Evolutionary conservation across 139 green algal genomes (phyloP), one percentile per base, ranked within the genome.

Genomic region (Coelastrella sp.): DNA sequence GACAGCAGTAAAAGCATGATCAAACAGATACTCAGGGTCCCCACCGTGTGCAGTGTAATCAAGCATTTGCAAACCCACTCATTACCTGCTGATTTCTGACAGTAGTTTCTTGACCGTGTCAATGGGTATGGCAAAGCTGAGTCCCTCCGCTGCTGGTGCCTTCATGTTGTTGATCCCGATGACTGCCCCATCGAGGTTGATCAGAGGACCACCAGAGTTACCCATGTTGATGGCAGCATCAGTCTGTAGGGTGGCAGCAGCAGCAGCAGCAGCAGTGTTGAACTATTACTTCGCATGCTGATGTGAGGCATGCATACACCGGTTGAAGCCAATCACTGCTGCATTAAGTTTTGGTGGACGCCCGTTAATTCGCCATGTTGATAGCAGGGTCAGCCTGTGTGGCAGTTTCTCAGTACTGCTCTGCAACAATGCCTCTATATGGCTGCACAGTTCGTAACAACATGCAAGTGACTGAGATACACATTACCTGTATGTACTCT

Each of bases 121-220:
- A 2, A 97, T 94, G 7, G 96, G 96, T 64, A 98, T 97, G 56
- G 94, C 95, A 94, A 98, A 98, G 64, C 82, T 94, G 7, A 98
- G 93, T 60, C 93, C 94, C 23, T 97, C 95, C n/a, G 95, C 95
- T 8, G 88, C 91, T 14, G 97, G 75, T 13, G 96, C 96, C 92
- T 96, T 95, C 23, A 89, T 83, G 61, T 68, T 73, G 60, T 68
- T 79, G 60, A 88, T 86, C 78, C 95, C 96, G 59, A 98, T 92
- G 66, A 98, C 96, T 78, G 95, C 87, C 11, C 96, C 95, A n/a
- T 93, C 90, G 74, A 98, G 89, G 86, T 98, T 97, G 4, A 98
- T 92, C 32, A 98, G 88, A 20, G 96, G 96, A 7, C 91, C 91
- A 47, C 91, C 91, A n/a, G 73, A 89, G 87, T 83, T 87, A 80